phyloP scores from a whole-genome alignment of 2,329 filamentous ascomycete genomes.

The Thielaviopsis cerberus region DNA sequence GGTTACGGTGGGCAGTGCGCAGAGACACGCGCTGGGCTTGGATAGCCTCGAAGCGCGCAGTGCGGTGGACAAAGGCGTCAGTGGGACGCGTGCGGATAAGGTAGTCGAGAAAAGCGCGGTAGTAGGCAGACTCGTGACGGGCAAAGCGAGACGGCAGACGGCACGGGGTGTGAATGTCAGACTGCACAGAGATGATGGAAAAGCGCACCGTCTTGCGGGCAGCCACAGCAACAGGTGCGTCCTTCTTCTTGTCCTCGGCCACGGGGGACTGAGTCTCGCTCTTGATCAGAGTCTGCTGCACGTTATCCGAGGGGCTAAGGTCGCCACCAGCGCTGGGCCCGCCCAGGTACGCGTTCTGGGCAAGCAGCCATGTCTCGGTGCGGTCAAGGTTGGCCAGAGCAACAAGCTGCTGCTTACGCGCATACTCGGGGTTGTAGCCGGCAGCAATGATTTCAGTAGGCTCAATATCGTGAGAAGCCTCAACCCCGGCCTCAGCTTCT shows the following conservation, averaged over 20 bases:
- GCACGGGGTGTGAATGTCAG: slow-evolving; percentile 24
- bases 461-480: slow-evolving; percentile 22
- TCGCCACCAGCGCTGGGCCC: slow-evolving; percentile 37
- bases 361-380: slow-evolving; percentile 69
- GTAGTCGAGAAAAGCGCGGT: slow-evolving; percentile 67
- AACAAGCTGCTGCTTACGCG: slow-evolving; percentile 50
- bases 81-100: slow-evolving; percentile 43
- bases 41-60: slow-evolving; percentile 71
- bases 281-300: neutral
- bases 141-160: slow-evolving; percentile 33
- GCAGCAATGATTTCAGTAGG: slow-evolving; percentile 42
- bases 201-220: slow-evolving; percentile 53
- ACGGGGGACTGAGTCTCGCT: neutral
- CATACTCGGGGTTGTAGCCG: slow-evolving; percentile 60
- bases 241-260: slow-evolving; percentile 15
- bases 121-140: slow-evolving; percentile 60
- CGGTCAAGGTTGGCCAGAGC: slow-evolving; percentile 62
- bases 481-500: slow-evolving; percentile 23
- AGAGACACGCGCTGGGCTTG: slow-evolving; percentile 67
- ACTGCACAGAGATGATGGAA: slow-evolving; percentile 32
- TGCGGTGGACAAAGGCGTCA: slow-evolving; percentile 72
- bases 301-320: slow-evolving; percentile 1
- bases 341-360: slow-evolving; percentile 60
- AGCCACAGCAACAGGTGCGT: slow-evolving; percentile 4
- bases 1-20: slow-evolving; percentile 53